Percentiles rank a stretch among this genome's conserved stretches.
Conservation (phyloP, 1,284 basidiomycete species). For the Volvariella surrecta region DNA sequence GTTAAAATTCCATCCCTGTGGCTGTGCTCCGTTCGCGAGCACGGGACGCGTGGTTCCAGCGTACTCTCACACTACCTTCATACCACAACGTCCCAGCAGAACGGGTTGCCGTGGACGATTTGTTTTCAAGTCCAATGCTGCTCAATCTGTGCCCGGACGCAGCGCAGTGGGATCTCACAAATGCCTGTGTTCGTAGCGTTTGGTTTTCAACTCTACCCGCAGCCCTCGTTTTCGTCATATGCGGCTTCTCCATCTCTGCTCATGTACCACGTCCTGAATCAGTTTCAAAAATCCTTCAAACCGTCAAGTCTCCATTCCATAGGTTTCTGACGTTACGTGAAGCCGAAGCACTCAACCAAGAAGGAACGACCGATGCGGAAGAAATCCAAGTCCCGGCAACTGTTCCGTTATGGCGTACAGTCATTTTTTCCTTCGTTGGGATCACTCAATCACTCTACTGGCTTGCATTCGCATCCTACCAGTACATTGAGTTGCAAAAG, state of each 20-base stretch:
- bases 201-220: conserved; percentile 50
- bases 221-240: conserved; percentile 36
- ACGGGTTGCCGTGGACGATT: too few relatives aligned
- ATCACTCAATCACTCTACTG: conserved; percentile 42
- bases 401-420: conserved; percentile 47
- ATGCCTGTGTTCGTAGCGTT: conserved; percentile 43
- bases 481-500: conserved; percentile 17
- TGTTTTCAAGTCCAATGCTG: too few relatives aligned
- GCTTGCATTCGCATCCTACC: conserved; percentile 39
- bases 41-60: too few relatives aligned
- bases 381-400: conserved; percentile 6
- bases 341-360: conserved; percentile 41
- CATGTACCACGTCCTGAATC: conserved; percentile 25
- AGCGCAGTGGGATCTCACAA: conserved; percentile 34
- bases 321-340: conserved; percentile 48
- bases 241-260: conserved; percentile 22
- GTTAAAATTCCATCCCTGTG: too few relatives aligned
- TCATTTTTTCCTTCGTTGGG: conserved; percentile 40
- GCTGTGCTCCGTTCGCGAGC: too few relatives aligned
- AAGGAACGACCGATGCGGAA: conserved; percentile 14
- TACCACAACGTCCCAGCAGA: too few relatives aligned
- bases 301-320: conserved; percentile 30
- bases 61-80: too few relatives aligned
- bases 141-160: conserved; percentile 19
- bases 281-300: conserved; percentile 21